phyloP scores from a whole-genome alignment of 2,329 filamentous ascomycete genomes.

The Arthroderma uncinatum region DNA sequence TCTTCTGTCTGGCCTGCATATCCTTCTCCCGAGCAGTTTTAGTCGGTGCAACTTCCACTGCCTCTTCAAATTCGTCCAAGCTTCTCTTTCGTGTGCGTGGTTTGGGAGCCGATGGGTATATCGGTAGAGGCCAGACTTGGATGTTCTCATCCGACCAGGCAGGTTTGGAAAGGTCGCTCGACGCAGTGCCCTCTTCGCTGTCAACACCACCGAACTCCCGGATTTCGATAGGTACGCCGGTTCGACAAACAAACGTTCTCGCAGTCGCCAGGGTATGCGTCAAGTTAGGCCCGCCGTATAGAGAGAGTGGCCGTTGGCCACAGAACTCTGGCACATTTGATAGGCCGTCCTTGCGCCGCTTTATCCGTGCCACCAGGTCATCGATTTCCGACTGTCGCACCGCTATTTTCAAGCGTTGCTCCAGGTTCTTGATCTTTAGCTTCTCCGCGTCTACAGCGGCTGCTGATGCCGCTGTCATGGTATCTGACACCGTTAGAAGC shows the following conservation, averaged over 20 bases:
- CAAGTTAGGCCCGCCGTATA: constrained; percentile 74
- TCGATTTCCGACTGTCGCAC: constrained; percentile 18
- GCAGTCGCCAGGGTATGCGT: constrained; percentile 71
- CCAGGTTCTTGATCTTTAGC: constrained; percentile 30
- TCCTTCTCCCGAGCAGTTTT: not conserved
- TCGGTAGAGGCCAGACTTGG: constrained; percentile 71
- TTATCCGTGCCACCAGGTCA: not conserved
- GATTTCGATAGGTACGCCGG: constrained; percentile 61
- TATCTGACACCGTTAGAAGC: constrained; percentile 71
- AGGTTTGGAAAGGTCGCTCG: constrained; percentile 38
- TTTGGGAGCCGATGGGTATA: constrained; percentile 30
- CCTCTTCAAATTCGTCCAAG: constrained; percentile 39
- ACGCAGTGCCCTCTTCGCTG: constrained; percentile 14
- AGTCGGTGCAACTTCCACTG: constrained; percentile 4
- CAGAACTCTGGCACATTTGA: constrained; percentile 13
- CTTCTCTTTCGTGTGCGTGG: constrained; percentile 35
- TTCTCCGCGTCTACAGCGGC: constrained; percentile 32
- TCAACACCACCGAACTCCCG: constrained; percentile 51
- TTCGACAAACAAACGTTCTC: constrained; percentile 74
- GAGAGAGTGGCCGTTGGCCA: constrained; percentile 38
- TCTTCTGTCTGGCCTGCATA: constrained; percentile 40
- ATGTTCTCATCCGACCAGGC: constrained; percentile 67
- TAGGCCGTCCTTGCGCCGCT: constrained; percentile 8
- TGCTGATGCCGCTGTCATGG: constrained; percentile 37
- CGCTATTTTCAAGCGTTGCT: constrained; percentile 9